phyloP scores from a whole-genome alignment of 495 filamentous ascomycete genomes.

The Amniculicola lignicola region DNA sequence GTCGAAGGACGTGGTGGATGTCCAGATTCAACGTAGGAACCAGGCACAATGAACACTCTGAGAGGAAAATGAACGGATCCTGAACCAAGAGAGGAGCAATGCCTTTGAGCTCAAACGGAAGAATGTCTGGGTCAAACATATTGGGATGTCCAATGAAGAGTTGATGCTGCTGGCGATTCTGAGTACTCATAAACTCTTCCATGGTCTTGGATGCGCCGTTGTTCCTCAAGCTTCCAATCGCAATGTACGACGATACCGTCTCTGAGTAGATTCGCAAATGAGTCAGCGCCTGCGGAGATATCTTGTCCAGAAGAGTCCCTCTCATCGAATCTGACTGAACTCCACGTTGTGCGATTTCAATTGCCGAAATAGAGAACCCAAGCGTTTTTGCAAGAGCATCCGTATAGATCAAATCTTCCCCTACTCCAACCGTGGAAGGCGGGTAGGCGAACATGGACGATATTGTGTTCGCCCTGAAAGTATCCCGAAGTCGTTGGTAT shows the following conservation, averaged over 20 bases:
- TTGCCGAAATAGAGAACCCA: constrained; percentile 82
- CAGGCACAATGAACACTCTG: constrained; percentile 66
- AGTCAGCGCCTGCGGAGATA: constrained; percentile 62
- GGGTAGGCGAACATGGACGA: constrained; percentile 48
- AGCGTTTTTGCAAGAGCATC: constrained; percentile 71
- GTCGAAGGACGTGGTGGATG: constrained; percentile 74
- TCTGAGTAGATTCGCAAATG: constrained; percentile 66
- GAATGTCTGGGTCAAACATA: constrained; percentile 29
- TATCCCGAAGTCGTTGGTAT: constrained; percentile 76
- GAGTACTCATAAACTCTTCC: constrained; percentile 65
- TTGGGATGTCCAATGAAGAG: constrained; percentile 57
- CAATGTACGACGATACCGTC: constrained; percentile 78
- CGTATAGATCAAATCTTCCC: constrained; percentile 56
- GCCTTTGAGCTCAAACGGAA: constrained; percentile 48
- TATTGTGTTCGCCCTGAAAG: constrained; percentile 69
- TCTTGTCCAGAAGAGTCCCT: constrained; percentile 74
- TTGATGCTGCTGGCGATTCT: constrained; percentile 70
- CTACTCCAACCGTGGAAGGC: constrained; percentile 31
- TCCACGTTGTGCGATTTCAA: constrained; percentile 90
- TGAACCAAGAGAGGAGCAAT: constrained; percentile 67
- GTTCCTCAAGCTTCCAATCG: constrained; percentile 66
- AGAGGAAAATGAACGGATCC: constrained; percentile 86
- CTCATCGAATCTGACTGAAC: constrained; percentile 67
- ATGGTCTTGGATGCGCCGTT: constrained; percentile 58
- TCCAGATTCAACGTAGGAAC: constrained; percentile 70